Percentiles rank a stretch among this genome's conserved stretches.
These are phyloP conservation scores for Vigna nakashimae DNA, from an alignment of 306 rosid genomes.

Conservation along the genomic window DNA sequence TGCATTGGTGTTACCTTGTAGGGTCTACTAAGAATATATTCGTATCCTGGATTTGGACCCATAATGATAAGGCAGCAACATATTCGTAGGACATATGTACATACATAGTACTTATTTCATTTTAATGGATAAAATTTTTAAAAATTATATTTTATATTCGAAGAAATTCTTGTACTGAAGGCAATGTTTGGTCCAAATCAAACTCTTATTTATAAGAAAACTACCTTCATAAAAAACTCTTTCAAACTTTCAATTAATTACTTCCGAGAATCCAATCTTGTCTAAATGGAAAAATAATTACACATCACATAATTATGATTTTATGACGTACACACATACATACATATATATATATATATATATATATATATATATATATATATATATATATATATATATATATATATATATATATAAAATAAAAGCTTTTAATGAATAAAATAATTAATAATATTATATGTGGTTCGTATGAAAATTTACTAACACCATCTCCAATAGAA, in stretches of 20 bases:
- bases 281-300: background rate
- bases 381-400: too few species aligned
- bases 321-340: too few species aligned
- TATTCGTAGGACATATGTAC: background rate
- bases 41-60: background rate
- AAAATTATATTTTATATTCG: background rate
- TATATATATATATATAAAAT: too few species aligned
- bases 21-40: background rate
- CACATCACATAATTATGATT: too few species aligned
- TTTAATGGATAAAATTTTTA: background rate
- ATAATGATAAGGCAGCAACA: background rate
- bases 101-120: background rate
- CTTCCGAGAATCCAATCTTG: background rate
- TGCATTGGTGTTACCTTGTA: background rate
- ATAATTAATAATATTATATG: too few species aligned
- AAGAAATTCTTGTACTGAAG: background rate
- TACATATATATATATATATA: too few species aligned
- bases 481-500: too few species aligned
- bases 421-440: too few species aligned
- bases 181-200: background rate
- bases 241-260: conserved; percentile 5
- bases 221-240: background rate
- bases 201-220: background rate
- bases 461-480: too few species aligned
- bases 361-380: too few species aligned